These are phyloP conservation scores for Strigomonas oncopelti DNA, from an alignment of 208 protist species.

Conservation along the genomic window DNA sequence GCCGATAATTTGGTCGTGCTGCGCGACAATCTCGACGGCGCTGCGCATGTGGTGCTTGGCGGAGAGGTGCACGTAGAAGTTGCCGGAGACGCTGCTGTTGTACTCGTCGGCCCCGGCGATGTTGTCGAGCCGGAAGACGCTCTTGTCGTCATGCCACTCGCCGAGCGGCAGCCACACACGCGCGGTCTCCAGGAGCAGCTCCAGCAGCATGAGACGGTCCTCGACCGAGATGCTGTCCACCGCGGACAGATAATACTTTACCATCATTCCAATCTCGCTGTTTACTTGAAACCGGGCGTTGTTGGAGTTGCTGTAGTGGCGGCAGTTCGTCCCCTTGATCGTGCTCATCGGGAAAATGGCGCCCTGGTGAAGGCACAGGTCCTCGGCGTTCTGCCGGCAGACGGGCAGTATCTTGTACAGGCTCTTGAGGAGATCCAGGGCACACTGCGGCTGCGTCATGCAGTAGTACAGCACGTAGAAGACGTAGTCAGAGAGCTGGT, in stretches of 20 bases:
- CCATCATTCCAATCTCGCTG: slow-evolving; percentile 77
- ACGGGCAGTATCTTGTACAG: slow-evolving; percentile 73
- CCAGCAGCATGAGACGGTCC: slow-evolving; percentile 67
- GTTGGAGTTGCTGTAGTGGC: slow-evolving; percentile 46
- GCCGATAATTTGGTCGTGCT: slow-evolving; percentile 45
- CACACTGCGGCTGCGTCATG: slow-evolving; percentile 54
- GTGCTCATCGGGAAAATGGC: slow-evolving; percentile 77
- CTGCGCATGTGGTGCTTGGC: slow-evolving; percentile 69
- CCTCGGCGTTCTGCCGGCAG: slow-evolving; percentile 61
- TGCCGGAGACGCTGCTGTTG: slow-evolving; percentile 70
- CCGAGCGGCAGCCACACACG: slow-evolving; percentile 83
- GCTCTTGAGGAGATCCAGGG: slow-evolving; percentile 62
- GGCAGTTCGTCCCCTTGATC: slow-evolving; percentile 54
- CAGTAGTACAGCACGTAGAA: slow-evolving; percentile 85
- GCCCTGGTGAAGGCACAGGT: slow-evolving; percentile 58
- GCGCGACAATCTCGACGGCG: slow-evolving; percentile 50
- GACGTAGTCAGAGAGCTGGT: slow-evolving; percentile 77
- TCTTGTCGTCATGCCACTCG: slow-evolving; percentile 76
- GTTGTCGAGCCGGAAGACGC: slow-evolving; percentile 80
- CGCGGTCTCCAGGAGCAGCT: slow-evolving; percentile 85
- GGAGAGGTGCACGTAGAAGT: slow-evolving; percentile 89
- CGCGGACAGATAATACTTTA: slow-evolving; percentile 65
- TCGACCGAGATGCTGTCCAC: slow-evolving; percentile 41
- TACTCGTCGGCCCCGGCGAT: slow-evolving; percentile 82
- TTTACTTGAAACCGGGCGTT: slow-evolving; percentile 77